phyloP scores from a whole-genome alignment of 2,329 filamentous ascomycete genomes.

The Aspergillus neotritici region DNA sequence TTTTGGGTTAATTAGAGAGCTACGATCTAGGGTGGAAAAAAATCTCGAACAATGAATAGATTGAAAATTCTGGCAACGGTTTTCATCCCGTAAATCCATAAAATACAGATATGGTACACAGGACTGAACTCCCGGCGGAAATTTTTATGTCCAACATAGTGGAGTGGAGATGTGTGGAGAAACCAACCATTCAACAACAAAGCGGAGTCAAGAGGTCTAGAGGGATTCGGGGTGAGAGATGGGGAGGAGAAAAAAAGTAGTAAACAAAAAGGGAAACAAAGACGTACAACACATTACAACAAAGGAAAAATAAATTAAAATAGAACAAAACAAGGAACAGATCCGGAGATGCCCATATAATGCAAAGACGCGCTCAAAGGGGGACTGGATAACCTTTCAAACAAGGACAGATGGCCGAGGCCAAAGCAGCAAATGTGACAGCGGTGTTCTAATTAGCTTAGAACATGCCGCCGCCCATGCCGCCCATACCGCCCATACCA shows the following conservation, averaged over 20 bases:
- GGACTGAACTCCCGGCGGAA: slow-evolving; percentile 16
- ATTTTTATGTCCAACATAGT: slow-evolving; percentile 20
- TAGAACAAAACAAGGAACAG: slow-evolving; percentile 20
- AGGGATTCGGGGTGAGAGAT: slow-evolving; percentile 8
- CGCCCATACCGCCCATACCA: slow-evolving; percentile 48
- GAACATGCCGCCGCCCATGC: slow-evolving; percentile 62
- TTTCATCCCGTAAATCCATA: slow-evolving; percentile 1
- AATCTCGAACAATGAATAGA: no score
- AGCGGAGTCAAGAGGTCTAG: slow-evolving; percentile 3
- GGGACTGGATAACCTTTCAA: slow-evolving; percentile 15
- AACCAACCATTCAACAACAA: slow-evolving; percentile 5
- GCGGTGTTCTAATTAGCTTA: slow-evolving; percentile 33
- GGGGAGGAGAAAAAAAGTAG: slow-evolving; percentile 3
- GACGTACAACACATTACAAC: slow-evolving; percentile 22
- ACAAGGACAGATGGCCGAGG: slow-evolving; percentile 15
- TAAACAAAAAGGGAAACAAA: slow-evolving; percentile 9
- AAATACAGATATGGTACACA: slow-evolving; percentile 25
- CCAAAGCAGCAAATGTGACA: slow-evolving; percentile 1
- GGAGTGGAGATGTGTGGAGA: slow-evolving; percentile 21
- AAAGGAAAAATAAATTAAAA: slow-evolving; percentile 19
- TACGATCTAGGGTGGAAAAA: no score
- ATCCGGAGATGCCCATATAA: slow-evolving; percentile 26
- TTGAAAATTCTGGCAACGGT: no score
- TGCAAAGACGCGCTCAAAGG: slow-evolving; percentile 32
- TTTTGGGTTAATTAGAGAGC: no score